These are phyloP conservation scores for Holtermanniella nyarrowii DNA, from an alignment of 768 basidiomycete species.

Conservation along the genomic window DNA sequence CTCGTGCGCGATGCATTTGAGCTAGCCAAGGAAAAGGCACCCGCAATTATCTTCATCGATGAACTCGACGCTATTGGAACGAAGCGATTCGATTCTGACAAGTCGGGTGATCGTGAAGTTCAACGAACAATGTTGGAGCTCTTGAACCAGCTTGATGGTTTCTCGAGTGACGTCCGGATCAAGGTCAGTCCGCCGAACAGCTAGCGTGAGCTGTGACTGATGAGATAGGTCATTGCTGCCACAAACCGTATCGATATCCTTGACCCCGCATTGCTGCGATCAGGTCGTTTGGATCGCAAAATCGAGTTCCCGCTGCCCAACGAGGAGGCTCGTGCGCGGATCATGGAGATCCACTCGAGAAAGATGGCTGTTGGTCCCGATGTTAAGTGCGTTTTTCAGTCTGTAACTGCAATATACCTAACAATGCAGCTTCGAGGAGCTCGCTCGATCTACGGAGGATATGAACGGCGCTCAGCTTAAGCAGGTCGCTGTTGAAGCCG, in stretches of 20 bases:
- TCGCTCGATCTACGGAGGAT: slow-evolving; percentile 93
- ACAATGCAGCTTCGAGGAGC: slow-evolving; percentile 60
- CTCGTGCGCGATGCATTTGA: slow-evolving; percentile 97
- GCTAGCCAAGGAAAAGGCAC: slow-evolving; percentile 93
- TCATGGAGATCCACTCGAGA: slow-evolving; percentile 90
- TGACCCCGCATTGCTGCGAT: slow-evolving; percentile 94
- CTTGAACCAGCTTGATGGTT: slow-evolving; percentile 95
- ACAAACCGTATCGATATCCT: slow-evolving; percentile 98
- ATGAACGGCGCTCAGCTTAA: slow-evolving; percentile 75
- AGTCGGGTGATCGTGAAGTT: slow-evolving; percentile 98
- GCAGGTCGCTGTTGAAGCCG: slow-evolving; percentile 97
- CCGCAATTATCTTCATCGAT: slow-evolving; percentile 98
- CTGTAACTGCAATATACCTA: neutral
- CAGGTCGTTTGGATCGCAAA: slow-evolving; percentile 93
- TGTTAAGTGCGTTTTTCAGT: slow-evolving; percentile 52
- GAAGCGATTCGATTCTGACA: slow-evolving; percentile 96
- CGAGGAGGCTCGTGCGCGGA: slow-evolving; percentile 89
- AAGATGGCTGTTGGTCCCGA: slow-evolving; percentile 83
- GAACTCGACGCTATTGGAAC: slow-evolving; percentile 98
- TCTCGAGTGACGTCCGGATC: slow-evolving; percentile 92
- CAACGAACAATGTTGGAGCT: slow-evolving; percentile 99
- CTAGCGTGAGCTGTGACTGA: neutral
- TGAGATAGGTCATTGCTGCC: slow-evolving; percentile 79
- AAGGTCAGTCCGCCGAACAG: slow-evolving; percentile 52
- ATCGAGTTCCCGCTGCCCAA: slow-evolving; percentile 97